Evolutionary conservation across 2,329 filamentous ascomycete species (phyloP), one percentile per base, ranked within the genome.

Genomic region (Fusarium goolgardi): DNA sequence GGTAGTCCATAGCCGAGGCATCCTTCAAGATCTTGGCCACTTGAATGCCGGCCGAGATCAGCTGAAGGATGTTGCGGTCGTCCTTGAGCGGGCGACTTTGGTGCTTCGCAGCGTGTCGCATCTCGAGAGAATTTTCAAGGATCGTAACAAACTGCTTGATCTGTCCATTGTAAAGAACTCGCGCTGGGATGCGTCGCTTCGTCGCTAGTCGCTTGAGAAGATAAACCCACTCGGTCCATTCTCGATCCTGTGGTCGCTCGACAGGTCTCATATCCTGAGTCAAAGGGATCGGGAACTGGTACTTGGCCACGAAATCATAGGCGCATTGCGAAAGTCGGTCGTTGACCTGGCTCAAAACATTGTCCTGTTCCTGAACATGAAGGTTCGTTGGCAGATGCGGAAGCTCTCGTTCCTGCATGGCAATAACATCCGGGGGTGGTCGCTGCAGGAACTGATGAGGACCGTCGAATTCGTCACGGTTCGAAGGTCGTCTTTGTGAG

Each of bases 151-250:
- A 89, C 79, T 96, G 92, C 81, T 95, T 96, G 80, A 96, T 96
- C 80, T 96, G 93, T 62, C 92, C 91, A 77, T 96, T 92, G 82
- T 95, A 96, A 43, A 96, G 83, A 21, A 96, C 91, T 57, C 92
- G 85, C 46, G 93, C 91, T 8, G 93, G 93, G 71, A 96, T 95
- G 65, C 93, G 88, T 70, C 93, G 87, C 81, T 95, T 96, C 34
- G 93, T 96, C 32, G 93, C 93, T 60, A 96, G 85, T 50, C 92
- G 86, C 81, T 96, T 96, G 71, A 96, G 84, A 60, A 96, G 86
- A 78, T 94, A 93, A 57, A 95, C 93, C 93, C 93, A 96, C 80
- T 96, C 93, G 45, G 92, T 95, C 93, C 93, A 96, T 78, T 96
- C 93, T 65, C 92, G 86, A 79, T 94, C 92, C 74, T 90, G 88